Conservation (phyloP, 139 green algal genomes). For the Chlorella sp. region DNA sequence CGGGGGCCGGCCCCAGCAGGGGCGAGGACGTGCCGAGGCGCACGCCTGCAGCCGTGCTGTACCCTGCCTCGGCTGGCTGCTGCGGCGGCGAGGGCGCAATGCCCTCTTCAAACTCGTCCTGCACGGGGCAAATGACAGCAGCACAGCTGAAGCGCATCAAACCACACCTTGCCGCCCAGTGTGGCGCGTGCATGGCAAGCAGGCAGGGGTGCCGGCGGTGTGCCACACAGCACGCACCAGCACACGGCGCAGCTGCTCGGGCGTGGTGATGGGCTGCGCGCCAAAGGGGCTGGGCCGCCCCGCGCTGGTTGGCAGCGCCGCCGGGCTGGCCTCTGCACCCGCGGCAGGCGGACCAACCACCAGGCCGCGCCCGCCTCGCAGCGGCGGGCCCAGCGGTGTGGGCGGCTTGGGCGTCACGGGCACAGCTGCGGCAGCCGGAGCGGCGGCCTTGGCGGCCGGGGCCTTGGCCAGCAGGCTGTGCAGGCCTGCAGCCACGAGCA, state of each 20-base stretch:
- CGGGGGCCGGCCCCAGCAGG: background rate
- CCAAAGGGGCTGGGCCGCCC: slow-evolving; percentile 3
- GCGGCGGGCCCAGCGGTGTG: background rate
- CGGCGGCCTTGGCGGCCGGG: background rate
- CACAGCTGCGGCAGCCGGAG: background rate
- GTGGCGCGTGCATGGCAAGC: background rate
- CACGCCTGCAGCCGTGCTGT: background rate
- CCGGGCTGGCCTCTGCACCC: background rate
- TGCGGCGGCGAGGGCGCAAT: background rate
- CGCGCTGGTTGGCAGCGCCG: background rate
- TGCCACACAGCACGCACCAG: background rate
- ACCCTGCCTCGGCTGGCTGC: background rate
- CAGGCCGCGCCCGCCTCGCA: background rate
- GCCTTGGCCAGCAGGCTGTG: background rate
- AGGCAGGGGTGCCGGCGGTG: background rate
- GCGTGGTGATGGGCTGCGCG: background rate
- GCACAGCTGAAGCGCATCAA: no score
- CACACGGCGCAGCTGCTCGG: slow-evolving; percentile 17
- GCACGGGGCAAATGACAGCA: background rate
- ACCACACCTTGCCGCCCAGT: background rate
- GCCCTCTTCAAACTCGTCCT: slow-evolving; percentile 13
- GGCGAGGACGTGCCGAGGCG: background rate
- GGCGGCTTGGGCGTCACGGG: background rate
- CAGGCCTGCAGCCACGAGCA: background rate
- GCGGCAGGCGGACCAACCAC: background rate